Evolutionary conservation across 805 yeast species (phyloP), one percentile per base, ranked within the genome.

Genomic region (Isabelozyma pseudorhagii): DNA sequence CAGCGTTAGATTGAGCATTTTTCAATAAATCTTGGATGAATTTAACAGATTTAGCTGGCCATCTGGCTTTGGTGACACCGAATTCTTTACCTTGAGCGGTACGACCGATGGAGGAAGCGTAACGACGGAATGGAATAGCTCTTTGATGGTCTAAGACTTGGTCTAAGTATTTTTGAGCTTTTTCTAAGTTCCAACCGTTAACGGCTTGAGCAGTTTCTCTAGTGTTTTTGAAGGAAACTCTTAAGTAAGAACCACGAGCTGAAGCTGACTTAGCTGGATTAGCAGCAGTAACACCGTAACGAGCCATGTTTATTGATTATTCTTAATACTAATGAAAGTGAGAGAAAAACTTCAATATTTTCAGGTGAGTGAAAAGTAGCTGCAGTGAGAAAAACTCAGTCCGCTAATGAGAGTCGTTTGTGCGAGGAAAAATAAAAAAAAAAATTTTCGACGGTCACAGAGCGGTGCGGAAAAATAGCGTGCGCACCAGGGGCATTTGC

Each of bases 81-180:
- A 93, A 94, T 84, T 94, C 99, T 83, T 94, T 93, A 82, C 97
- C 99, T 83, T 94, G 99, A 67, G 96, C 97, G 69, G 99, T 91
- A 83, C 99, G 89, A 79, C 99, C 99, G 70, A 89, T 92, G 68
- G 97, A 89, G 64, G 87, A 83, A 84, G 88, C 87, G 83, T 83
- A 93, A 84, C 97, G 85, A 85, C 99, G 89, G 94, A 94, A 90
- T 75, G 99, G 99, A 68, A 94, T 89, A 71, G 98, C 99, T 86
- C 98, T 93, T 83, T 94, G 83, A 84, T 94, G 97, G 78, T 92
- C 96, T 75, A 87, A 79, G 64, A 94, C 99, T 79, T 90, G 97
- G 66, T 85, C 89, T 72, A 94, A 87, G 89, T 94, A 94, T 72
- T 83, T 80, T 77, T 91, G 90, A 71, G 99, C 99, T 80, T 80